These are phyloP conservation scores for Rutstroemia sydowiana DNA, from an alignment of 2,329 filamentous ascomycete species.

Conservation along the genomic window DNA sequence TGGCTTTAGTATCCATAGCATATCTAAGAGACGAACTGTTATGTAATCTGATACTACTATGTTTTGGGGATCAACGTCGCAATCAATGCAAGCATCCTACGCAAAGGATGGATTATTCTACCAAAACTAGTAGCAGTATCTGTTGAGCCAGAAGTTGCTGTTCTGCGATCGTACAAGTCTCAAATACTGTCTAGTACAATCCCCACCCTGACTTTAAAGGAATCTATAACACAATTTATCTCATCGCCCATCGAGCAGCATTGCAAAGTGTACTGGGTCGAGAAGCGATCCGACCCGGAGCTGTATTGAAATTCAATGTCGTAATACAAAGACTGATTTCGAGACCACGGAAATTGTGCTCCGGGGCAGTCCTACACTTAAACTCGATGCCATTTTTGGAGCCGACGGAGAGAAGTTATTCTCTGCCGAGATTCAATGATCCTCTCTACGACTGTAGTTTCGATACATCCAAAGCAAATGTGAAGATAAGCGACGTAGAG, in stretches of 20 bases:
- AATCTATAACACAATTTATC: not conserved
- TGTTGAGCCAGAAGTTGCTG: not conserved
- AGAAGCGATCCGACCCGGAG: not conserved
- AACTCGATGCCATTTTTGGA: not conserved
- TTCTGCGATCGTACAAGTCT: not conserved
- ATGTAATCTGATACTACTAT: not conserved
- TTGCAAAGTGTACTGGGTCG: not conserved
- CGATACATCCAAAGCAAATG: not conserved
- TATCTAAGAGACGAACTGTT: no score
- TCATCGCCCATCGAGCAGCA: not conserved
- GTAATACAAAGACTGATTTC: not conserved
- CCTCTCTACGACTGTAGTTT: not conserved
- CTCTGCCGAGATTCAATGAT: not conserved
- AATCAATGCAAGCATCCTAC: not conserved
- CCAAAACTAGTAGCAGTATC: not conserved
- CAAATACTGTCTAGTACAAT: not conserved
- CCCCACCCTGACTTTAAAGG: not conserved
- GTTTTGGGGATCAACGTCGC: not conserved
- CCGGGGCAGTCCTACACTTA: not conserved
- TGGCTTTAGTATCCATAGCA: no score
- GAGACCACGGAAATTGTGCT: not conserved
- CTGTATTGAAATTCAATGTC: not conserved
- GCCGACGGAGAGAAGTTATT: constrained; percentile 2
- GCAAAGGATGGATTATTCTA: not conserved
- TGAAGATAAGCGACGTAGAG: not conserved